Conservation (phyloP, 2,329 filamentous ascomycete genomes). For the Neonectria sp. region DNA sequence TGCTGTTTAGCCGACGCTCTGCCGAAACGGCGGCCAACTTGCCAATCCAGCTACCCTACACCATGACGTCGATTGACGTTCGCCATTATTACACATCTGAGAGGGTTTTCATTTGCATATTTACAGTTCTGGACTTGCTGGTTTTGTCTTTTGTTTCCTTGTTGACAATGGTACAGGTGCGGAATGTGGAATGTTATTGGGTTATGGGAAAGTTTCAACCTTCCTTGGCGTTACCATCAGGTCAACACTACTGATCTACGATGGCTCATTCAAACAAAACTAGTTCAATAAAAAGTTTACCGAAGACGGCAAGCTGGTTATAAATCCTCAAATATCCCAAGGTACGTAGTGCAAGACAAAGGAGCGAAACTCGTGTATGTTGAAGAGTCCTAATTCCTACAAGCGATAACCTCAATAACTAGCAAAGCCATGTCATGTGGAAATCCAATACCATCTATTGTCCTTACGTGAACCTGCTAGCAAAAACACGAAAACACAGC, state of each 20-base stretch:
- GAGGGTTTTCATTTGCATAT: no score
- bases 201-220: no score
- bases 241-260: no score
- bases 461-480: conserved; percentile 12
- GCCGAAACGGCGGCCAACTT: conserved; percentile 33
- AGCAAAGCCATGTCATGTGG: not conserved
- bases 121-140: no score
- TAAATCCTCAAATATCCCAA: not conserved
- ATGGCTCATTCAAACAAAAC: no score
- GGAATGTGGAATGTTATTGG: no score
- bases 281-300: no score
- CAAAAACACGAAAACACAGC: conserved; percentile 10
- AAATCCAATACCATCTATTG: conserved; percentile 26
- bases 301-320: not conserved
- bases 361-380: not conserved
- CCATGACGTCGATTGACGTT: not conserved
- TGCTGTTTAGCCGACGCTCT: conserved; percentile 47
- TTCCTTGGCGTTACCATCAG: no score
- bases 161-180: no score
- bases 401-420: not conserved
- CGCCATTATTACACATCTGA: no score
- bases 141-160: not conserved
- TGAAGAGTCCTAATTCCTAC: not conserved
- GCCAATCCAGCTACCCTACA: conserved; percentile 36
- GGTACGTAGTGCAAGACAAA: not conserved